Conservation (phyloP, 441 rosid genomes). For the Heliophila coronopifolia region DNA sequence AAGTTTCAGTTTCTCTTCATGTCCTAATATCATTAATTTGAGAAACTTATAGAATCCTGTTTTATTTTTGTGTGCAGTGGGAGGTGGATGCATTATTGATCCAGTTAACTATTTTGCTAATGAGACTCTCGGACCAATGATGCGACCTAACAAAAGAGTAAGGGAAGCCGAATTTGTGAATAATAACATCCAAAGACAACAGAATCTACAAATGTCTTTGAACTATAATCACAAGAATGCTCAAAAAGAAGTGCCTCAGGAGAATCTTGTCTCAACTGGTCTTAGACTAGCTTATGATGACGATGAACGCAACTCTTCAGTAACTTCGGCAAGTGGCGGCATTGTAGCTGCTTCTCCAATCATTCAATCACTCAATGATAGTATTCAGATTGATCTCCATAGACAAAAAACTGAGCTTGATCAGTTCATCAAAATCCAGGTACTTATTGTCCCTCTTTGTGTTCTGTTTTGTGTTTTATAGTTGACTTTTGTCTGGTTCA, state of each 20-base stretch:
- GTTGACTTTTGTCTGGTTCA: constrained; percentile 23
- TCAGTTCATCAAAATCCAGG: constrained; percentile 48
- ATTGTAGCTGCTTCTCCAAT: constrained; percentile 34
- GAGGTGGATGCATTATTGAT: constrained; percentile 37
- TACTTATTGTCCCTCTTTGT: constrained; percentile 20
- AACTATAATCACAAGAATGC: constrained; percentile 37
- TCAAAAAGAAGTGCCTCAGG: constrained; percentile 40
- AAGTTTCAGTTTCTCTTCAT: constrained; percentile 21
- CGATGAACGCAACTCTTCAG: constrained; percentile 61
- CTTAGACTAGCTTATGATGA: constrained; percentile 54
- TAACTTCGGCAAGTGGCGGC: constrained; percentile 46
- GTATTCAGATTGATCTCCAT: constrained; percentile 43
- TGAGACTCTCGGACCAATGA: constrained; percentile 28
- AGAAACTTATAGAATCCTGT: neutral
- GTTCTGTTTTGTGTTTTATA: neutral
- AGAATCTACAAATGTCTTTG: constrained; percentile 34
- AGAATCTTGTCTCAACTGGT: constrained; percentile 55
- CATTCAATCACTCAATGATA: constrained; percentile 37
- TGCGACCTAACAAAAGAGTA: constrained; percentile 40
- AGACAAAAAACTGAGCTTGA: constrained; percentile 53
- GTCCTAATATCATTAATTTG: neutral
- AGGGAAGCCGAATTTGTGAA: constrained; percentile 36
- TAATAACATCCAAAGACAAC: constrained; percentile 30
- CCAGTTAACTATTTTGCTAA: constrained; percentile 40
- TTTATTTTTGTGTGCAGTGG: constrained; percentile 18